A percentile compares a stretch with the other conserved stretches of the same genome.
Evolutionary conservation across 257 asterid species (phyloP).

Genomic region (Solanum phureja): DNA sequence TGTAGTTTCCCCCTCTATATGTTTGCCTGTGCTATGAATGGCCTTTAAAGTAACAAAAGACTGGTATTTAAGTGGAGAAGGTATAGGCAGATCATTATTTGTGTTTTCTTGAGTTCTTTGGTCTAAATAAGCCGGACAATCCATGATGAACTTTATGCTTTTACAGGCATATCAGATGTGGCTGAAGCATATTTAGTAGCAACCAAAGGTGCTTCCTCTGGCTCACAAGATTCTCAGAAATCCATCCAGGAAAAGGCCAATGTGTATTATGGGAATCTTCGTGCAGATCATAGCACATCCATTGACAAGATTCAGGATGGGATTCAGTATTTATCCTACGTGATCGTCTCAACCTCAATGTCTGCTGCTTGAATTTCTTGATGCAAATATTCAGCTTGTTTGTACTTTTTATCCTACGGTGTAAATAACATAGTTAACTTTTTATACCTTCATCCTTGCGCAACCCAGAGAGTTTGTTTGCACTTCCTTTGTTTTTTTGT

Average conservation of each 20-base stretch:
- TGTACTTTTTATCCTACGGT: neutral
- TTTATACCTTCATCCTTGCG: neutral
- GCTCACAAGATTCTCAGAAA: slow-evolving; percentile 32
- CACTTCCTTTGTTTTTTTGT: too few species aligned
- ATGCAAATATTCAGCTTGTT: neutral
- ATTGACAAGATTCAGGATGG: slow-evolving; percentile 78
- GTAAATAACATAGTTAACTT: slow-evolving; percentile 31
- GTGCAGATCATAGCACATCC: slow-evolving; percentile 50
- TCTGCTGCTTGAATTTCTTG: slow-evolving; percentile 37
- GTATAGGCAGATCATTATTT: neutral
- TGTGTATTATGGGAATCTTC: slow-evolving; percentile 42
- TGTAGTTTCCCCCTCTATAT: neutral
- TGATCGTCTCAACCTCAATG: slow-evolving; percentile 64
- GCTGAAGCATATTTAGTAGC: slow-evolving; percentile 70
- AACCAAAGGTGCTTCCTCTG: slow-evolving; percentile 41
- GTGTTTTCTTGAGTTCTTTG: neutral
- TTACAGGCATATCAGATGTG: slow-evolving; percentile 79
- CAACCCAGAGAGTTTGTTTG: neutral
- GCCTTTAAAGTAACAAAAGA: neutral
- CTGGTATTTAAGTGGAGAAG: neutral
- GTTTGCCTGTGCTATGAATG: neutral
- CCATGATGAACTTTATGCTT: neutral
- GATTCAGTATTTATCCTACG: slow-evolving; percentile 51
- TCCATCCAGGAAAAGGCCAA: slow-evolving; percentile 57
- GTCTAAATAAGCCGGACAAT: neutral